A percentile compares a stretch with the other conserved stretches of the same genome.
phyloP scores from a whole-genome alignment of 2,329 filamentous ascomycete genomes.

The Volutella citrinella region DNA sequence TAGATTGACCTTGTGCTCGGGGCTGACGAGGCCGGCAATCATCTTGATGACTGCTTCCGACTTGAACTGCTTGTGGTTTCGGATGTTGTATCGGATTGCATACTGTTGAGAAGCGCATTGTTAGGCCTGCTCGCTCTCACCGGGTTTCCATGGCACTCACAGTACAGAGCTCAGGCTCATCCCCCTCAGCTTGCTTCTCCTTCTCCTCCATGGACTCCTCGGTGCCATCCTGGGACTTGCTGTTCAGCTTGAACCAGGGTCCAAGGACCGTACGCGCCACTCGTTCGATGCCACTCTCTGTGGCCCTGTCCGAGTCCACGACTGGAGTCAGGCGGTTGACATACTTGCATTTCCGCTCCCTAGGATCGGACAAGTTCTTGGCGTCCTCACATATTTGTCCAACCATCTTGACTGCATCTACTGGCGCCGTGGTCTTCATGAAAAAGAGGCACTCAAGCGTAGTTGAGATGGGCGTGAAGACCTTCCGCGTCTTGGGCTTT shows the following conservation, averaged over 20 bases:
- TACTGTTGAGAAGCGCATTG: slow-evolving; percentile 58
- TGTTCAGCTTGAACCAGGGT: slow-evolving; percentile 56
- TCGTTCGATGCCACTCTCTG: slow-evolving; percentile 63
- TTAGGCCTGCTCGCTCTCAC: too few species aligned
- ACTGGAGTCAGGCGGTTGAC: slow-evolving; percentile 58
- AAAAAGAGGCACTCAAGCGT: slow-evolving; percentile 63
- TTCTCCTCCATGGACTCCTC: slow-evolving; percentile 1
- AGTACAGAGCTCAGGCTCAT: slow-evolving; percentile 14
- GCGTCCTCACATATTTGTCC: slow-evolving; percentile 56
- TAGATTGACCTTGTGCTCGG: slow-evolving; percentile 74
- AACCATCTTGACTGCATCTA: slow-evolving; percentile 55
- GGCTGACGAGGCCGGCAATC: slow-evolving; percentile 63
- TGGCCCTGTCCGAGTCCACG: slow-evolving; percentile 59
- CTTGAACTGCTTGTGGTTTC: slow-evolving; percentile 68
- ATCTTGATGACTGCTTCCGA: slow-evolving; percentile 68
- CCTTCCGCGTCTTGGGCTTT: slow-evolving; percentile 40
- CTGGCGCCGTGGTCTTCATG: slow-evolving; percentile 52
- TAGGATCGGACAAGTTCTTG: slow-evolving; percentile 37
- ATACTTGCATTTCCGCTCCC: slow-evolving; percentile 50
- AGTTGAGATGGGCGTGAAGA: slow-evolving; percentile 52
- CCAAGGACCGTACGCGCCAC: slow-evolving; percentile 61
- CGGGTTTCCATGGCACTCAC: too few species aligned
- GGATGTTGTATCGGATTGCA: slow-evolving; percentile 76
- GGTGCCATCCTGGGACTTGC: slow-evolving; percentile 15
- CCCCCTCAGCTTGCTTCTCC: not conserved